Base-by-base conservation (phyloP, 345 rosid species). In the Luvunga scandens region DNA sequence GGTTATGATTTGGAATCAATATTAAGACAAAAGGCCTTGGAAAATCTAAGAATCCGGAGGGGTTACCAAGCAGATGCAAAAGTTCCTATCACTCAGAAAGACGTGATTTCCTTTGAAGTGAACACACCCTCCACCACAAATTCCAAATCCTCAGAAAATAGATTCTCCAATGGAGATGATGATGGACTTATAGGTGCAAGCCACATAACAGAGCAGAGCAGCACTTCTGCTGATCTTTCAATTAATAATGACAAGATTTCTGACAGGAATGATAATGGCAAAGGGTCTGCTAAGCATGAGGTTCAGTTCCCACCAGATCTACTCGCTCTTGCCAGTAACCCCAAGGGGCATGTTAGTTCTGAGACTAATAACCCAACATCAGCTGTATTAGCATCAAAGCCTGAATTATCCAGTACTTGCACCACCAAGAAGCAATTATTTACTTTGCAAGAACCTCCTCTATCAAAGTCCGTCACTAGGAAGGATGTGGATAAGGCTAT, bases 11-110 rank as follows among this genome's bases (percentile, higher is more conserved):
- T 93, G 67, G 98, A 93, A 91, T 78, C 87, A 18, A 79, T 86
- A 81, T 84, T 93, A 79, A 88, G 94, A 81, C 79, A 85, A 75
- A 90, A 82, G 86, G 99, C 99, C 21, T 75, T 95, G 78, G 96
- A 91, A 86, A 95, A 92, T 78, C 83, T 92, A 2, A 92, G 80
- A 83, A 89, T 92, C 72, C 90, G 91, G 38, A 91, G 88, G 39
- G 81, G 77, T 14, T 21, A 9, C 61, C 84, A 84, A 42, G 75
- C 69, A 65, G 73, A 64, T 74, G 38, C 73, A 45, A 77, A 65
- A 60, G 31, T 56, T 67, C 75, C 77, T 60, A 25, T 45, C 38
- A 80, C 62, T 69, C 67, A 75, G 67, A 84, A 83, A 36, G 82
- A 79, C 75, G 45, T 38, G 36, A 45, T 30, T 79, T 63, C 79